Base-by-base conservation (phyloP, 1,284 basidiomycete species). In the Pholiota adiposa region DNA sequence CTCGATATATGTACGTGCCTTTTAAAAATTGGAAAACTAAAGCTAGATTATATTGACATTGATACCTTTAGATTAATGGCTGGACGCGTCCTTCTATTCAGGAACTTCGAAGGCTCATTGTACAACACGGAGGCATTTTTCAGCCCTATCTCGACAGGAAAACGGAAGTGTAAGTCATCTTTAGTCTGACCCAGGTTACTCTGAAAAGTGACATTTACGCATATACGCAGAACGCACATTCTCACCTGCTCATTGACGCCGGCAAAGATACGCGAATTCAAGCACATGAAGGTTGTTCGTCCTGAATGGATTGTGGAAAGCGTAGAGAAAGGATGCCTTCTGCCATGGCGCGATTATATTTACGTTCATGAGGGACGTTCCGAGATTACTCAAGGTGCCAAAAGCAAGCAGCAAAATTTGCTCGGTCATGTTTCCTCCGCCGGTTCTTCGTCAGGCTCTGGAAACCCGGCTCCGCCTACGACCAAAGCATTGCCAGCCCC, bases 231-330 rank as follows among this genome's bases (percentile, higher is more conserved):
- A 40, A 96, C 94, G 0, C 94, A 96, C 71, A 89, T 98, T 65
- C 81, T 99, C 57, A 96, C 97, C 0, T 92, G 89, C 59, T 90
- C 93, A 21, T 82, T 99, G 33, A 98, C 97, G 0, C 89, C 94
- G 0, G 88, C 88, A 54, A 98, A 98, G 75, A 83, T 94, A 50
- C 84, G 85, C 49, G 95, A 97, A 67, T 97, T 96, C 73, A 85
- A 90, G 69, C 76, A 89, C 54, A 92, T 97, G 86, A 96, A 94
- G 70, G 89, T 98, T 11, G 94, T 93, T 29, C 80, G 79, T 34
- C 94, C 95, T 0, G 89, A 89, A 60, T 99, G 96, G 95, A 81
- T 99, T 7, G 77, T 90, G 9, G 85, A 95, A 29, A 94, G 92
- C 65, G 84, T 84, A 27, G 77, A 85, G 58, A 81, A 81, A 7